These are phyloP conservation scores for Myriosclerotinia scirpicola DNA, from an alignment of 2,329 filamentous ascomycete species.

Conservation along the genomic window DNA sequence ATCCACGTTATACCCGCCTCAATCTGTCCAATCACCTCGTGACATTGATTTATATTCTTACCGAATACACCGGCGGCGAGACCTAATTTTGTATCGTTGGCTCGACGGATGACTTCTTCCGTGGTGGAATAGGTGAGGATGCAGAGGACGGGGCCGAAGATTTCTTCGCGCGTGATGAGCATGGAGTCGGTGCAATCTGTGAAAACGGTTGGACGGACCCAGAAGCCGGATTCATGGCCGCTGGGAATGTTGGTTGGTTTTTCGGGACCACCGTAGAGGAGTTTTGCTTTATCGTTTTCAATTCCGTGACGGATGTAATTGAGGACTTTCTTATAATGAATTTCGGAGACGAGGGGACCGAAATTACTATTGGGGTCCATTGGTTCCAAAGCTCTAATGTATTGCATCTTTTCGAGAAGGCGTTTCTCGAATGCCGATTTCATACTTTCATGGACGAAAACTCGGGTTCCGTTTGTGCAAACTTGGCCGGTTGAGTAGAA, in stretches of 20 bases:
- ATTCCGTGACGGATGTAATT: slow-evolving; percentile 75
- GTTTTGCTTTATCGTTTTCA: slow-evolving; percentile 67
- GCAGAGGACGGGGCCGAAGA: slow-evolving; percentile 85
- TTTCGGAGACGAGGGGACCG: slow-evolving; percentile 74
- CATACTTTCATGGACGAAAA: slow-evolving; percentile 71
- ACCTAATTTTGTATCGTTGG: slow-evolving; percentile 75
- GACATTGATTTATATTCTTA: slow-evolving; percentile 69
- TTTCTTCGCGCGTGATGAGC: slow-evolving; percentile 78
- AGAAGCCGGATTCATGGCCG: slow-evolving; percentile 63
- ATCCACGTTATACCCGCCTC: slow-evolving; percentile 90
- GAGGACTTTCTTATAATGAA: slow-evolving; percentile 76
- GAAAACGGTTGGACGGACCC: slow-evolving; percentile 82
- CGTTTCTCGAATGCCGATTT: slow-evolving; percentile 67
- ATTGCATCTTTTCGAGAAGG: slow-evolving; percentile 67
- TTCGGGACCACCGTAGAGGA: slow-evolving; percentile 70
- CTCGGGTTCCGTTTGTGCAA: slow-evolving; percentile 88
- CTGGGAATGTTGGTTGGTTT: slow-evolving; percentile 47
- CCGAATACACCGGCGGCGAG: slow-evolving; percentile 85
- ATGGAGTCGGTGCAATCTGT: slow-evolving; percentile 82
- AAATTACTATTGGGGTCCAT: slow-evolving; percentile 75
- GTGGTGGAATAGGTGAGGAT: slow-evolving; percentile 71
- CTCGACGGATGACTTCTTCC: slow-evolving; percentile 68
- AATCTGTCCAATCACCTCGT: slow-evolving; percentile 67
- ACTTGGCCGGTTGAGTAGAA: slow-evolving; percentile 91
- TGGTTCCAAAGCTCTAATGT: slow-evolving; percentile 70